phyloP scores from a whole-genome alignment of 129 eudicot genomes.

The Flaveria robusta region DNA sequence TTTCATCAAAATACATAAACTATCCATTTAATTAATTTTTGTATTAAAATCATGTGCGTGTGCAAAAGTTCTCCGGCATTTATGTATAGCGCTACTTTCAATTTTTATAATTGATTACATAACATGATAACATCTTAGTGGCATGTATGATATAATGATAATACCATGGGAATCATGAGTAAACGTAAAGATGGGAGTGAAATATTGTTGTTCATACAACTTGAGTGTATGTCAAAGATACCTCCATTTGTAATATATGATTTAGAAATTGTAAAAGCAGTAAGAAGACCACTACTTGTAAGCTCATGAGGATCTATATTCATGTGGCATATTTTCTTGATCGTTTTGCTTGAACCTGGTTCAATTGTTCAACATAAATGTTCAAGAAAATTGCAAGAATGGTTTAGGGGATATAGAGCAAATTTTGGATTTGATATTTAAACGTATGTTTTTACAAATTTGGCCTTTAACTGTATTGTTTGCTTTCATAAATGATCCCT shows the following conservation, averaged over 20 bases:
- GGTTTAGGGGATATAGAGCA: no score
- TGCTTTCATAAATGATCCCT: no score
- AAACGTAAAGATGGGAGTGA: conserved; percentile 59
- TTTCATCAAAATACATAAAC: no score
- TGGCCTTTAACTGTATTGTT: no score
- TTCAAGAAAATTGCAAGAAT: no score
- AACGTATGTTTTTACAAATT: no score
- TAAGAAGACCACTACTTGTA: conserved; percentile 55
- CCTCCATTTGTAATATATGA: conserved; percentile 54
- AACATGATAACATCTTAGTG: conserved; percentile 21
- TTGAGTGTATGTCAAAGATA: conserved; percentile 40
- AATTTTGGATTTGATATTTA: no score
- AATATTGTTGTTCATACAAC: conserved; percentile 40
- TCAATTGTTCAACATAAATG: conserved; percentile 31
- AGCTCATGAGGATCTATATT: conserved; percentile 57
- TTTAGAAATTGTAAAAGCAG: conserved; percentile 50
- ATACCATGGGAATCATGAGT: conserved; percentile 48
- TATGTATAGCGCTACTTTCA: conserved; percentile 73
- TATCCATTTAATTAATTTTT: no score
- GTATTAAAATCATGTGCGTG: conserved; percentile 96
- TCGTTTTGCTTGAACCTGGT: conserved; percentile 90
- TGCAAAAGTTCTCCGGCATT: conserved; percentile 83
- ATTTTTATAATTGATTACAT: conserved; percentile 76
- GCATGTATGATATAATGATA: background rate
- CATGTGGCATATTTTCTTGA: conserved; percentile 73